These are phyloP conservation scores for Vitis rupestris DNA, from an alignment of 164 flowering plant species.

Conservation along the genomic window DNA sequence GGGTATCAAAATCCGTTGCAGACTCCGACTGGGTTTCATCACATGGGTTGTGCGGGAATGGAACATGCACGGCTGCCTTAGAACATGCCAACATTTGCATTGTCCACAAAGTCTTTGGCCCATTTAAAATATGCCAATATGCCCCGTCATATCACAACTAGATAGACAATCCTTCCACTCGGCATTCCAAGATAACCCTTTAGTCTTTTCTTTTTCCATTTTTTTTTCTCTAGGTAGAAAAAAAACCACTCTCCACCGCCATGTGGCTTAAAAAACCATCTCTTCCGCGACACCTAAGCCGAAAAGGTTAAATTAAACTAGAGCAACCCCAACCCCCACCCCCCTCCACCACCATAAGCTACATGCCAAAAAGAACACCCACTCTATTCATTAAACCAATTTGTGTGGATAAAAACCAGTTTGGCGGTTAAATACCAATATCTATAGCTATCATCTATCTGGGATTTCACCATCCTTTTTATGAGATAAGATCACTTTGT, in stretches of 20 bases:
- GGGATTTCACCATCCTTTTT: neutral
- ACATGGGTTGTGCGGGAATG: conserved; percentile 28
- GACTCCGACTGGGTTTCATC: conserved; percentile 12
- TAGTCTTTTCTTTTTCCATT: neutral
- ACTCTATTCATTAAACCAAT: neutral
- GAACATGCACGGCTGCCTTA: conserved; percentile 33
- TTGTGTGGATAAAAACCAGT: neutral
- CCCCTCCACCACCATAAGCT: neutral
- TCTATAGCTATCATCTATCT: neutral
- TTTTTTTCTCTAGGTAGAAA: too few relatives aligned
- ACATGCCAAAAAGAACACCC: conserved; percentile 10
- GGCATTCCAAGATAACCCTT: conserved; percentile 16
- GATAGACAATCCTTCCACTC: conserved; percentile 15
- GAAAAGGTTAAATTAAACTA: neutral
- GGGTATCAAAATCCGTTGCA: neutral
- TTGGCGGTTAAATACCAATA: conserved; percentile 7
- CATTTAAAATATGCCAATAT: conserved; percentile 8
- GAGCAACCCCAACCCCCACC: conserved; percentile 2
- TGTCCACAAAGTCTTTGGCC: conserved; percentile 8
- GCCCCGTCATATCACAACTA: conserved; percentile 19
- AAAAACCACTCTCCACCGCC: too few relatives aligned
- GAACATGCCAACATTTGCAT: conserved; percentile 26
- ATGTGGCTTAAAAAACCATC: conserved; percentile 11
- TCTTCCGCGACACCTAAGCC: neutral
- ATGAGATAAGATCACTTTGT: too few relatives aligned